A percentile compares a stretch with the other conserved stretches of the same genome.
These are phyloP conservation scores for Populus hybrid DNA, from an alignment of 441 rosid genomes.

Conservation along the genomic window DNA sequence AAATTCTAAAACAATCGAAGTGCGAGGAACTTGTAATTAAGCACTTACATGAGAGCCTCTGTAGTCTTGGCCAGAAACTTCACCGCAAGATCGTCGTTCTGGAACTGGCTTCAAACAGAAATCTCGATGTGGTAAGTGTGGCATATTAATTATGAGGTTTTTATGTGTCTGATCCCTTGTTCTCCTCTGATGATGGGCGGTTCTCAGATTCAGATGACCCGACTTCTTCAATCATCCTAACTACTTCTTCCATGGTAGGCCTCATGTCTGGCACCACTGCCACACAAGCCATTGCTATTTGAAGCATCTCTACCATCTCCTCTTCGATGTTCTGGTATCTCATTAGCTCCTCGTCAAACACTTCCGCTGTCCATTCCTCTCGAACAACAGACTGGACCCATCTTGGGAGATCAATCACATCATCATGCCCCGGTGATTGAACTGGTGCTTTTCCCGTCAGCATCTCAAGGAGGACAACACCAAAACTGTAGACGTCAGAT, in stretches of 20 bases:
- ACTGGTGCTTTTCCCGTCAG: conserved; percentile 85
- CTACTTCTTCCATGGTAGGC: conserved; percentile 67
- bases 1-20: neutral
- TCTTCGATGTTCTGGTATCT: conserved; percentile 73
- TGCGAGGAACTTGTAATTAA: neutral
- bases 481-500: conserved; percentile 86
- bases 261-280: conserved; percentile 65
- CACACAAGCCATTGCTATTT: conserved; percentile 89
- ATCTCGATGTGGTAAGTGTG: neutral
- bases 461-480: conserved; percentile 84
- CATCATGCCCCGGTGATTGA: conserved; percentile 58
- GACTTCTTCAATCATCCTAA: conserved; percentile 64
- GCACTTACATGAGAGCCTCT: neutral
- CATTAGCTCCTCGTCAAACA: conserved; percentile 74
- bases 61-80: neutral
- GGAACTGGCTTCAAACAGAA: neutral
- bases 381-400: conserved; percentile 96
- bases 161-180: conserved; percentile 23
- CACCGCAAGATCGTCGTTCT: conserved; percentile 1
- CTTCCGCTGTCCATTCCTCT: conserved; percentile 98
- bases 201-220: conserved; percentile 35
- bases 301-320: conserved; percentile 97
- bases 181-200: conserved; percentile 43
- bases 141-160: conserved; percentile 22
- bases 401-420: conserved; percentile 71